These are phyloP conservation scores for Bondarzewia mesenterica DNA, from an alignment of 1,284 basidiomycete genomes.

Conservation along the genomic window DNA sequence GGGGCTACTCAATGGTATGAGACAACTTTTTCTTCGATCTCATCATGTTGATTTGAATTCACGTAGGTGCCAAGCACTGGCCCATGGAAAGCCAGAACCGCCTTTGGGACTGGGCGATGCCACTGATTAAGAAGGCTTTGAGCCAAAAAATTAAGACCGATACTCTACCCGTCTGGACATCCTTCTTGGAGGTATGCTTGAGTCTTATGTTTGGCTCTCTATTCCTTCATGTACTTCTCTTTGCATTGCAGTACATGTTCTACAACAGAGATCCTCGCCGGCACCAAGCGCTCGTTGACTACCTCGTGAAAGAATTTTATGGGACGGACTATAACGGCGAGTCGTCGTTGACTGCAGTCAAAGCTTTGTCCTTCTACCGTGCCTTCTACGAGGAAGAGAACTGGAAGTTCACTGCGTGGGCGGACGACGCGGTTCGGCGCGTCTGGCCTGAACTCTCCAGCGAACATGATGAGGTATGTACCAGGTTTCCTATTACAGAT, in stretches of 20 bases:
- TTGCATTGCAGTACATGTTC: conserved; percentile 52
- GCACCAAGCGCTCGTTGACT: conserved; percentile 72
- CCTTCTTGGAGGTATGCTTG: conserved; percentile 57
- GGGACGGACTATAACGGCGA: conserved; percentile 67
- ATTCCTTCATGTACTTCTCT: conserved; percentile 6
- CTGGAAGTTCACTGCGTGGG: conserved; percentile 77
- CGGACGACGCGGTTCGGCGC: conserved; percentile 54
- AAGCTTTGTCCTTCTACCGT: conserved; percentile 52
- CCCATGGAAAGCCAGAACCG: conserved; percentile 56
- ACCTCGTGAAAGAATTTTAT: conserved; percentile 55
- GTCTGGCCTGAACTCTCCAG: conserved; percentile 69
- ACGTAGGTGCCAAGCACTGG: conserved; percentile 83
- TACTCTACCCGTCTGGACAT: conserved; percentile 58
- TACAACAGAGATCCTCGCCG: conserved; percentile 80
- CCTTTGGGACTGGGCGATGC: conserved; percentile 80
- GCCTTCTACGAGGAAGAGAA: conserved; percentile 66
- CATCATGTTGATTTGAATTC: neutral
- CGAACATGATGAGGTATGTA: conserved; percentile 72
- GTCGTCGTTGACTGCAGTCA: conserved; percentile 65
- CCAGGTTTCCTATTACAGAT: too few species aligned
- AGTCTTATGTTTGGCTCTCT: too few species aligned
- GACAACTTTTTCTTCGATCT: neutral
- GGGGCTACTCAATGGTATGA: conserved; percentile 59
- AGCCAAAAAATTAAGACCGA: conserved; percentile 57
- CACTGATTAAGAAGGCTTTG: conserved; percentile 63